These are phyloP conservation scores for Backusella luteola DNA, from an alignment of 192 early-diverging fungal genomes.

Conservation along the genomic window DNA sequence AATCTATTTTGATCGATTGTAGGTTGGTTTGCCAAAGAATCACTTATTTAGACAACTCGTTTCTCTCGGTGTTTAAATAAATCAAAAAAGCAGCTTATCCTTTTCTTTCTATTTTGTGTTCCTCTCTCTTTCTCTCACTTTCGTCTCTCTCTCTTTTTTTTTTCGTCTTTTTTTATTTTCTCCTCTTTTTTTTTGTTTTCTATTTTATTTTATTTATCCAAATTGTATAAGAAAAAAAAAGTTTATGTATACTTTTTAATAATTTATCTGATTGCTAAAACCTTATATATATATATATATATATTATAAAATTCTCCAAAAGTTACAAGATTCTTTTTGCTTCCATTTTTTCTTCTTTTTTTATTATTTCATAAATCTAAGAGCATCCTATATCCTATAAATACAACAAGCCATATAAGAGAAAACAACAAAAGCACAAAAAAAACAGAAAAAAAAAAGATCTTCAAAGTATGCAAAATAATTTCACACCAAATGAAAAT, in stretches of 20 bases:
- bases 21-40: slow-evolving; percentile 36
- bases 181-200: background rate
- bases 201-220: background rate
- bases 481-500: slow-evolving; percentile 1
- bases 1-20: background rate
- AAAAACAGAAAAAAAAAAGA: background rate
- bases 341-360: background rate
- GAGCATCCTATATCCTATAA: background rate
- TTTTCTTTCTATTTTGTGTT: slow-evolving; percentile 7
- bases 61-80: slow-evolving; percentile 10
- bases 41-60: slow-evolving; percentile 25
- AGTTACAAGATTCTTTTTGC: background rate
- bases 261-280: no score
- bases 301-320: no score
- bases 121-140: slow-evolving; percentile 1
- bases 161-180: slow-evolving; percentile 5
- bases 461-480: slow-evolving; percentile 6
- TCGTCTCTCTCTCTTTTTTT: background rate
- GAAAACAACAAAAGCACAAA: background rate
- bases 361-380: background rate
- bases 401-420: background rate
- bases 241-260: background rate
- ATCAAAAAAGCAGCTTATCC: background rate
- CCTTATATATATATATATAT: no score
- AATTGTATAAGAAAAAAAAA: slow-evolving; percentile 4